phyloP scores from a whole-genome alignment of 148 eudicot species.

The Silene latifolia region DNA sequence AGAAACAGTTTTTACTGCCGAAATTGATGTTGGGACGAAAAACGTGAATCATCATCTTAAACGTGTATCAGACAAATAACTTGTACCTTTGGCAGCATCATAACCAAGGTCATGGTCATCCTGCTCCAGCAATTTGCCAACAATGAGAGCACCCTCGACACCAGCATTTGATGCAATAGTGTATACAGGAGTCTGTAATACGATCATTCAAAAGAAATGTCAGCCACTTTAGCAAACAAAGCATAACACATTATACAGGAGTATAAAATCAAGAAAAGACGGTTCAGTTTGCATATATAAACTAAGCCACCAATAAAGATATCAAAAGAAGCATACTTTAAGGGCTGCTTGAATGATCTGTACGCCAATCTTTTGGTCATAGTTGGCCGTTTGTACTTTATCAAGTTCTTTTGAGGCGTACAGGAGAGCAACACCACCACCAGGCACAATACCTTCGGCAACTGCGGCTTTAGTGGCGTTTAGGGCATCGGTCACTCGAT shows the following conservation, averaged over 20 bases:
- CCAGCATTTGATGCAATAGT: slow-evolving; percentile 91
- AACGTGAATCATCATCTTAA: no score
- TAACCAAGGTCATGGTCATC: slow-evolving; percentile 81
- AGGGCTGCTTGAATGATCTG: slow-evolving; percentile 72
- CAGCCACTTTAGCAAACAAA: neutral
- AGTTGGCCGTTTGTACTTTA: slow-evolving; percentile 44
- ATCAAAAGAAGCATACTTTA: slow-evolving; percentile 28
- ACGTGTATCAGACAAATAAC: neutral
- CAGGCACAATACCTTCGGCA: slow-evolving; percentile 92
- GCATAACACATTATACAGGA: neutral
- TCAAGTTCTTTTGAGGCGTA: slow-evolving; percentile 58
- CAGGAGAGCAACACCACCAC: slow-evolving; percentile 69
- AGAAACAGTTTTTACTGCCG: no score
- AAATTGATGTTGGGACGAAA: no score
- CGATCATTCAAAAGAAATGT: no score
- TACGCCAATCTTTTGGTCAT: slow-evolving; percentile 67
- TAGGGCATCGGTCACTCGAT: slow-evolving; percentile 91
- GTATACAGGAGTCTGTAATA: slow-evolving; percentile 69
- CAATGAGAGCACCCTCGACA: slow-evolving; percentile 80
- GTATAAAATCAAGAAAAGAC: no score
- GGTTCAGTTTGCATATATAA: neutral
- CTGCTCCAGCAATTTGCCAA: slow-evolving; percentile 84
- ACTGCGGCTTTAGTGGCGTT: slow-evolving; percentile 99
- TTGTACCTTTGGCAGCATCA: slow-evolving; percentile 83
- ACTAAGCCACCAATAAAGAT: no score